A percentile compares a stretch with the other conserved stretches of the same genome.
These are phyloP conservation scores for Amanita rimosa DNA, from an alignment of 768 basidiomycete species.

Conservation along the genomic window DNA sequence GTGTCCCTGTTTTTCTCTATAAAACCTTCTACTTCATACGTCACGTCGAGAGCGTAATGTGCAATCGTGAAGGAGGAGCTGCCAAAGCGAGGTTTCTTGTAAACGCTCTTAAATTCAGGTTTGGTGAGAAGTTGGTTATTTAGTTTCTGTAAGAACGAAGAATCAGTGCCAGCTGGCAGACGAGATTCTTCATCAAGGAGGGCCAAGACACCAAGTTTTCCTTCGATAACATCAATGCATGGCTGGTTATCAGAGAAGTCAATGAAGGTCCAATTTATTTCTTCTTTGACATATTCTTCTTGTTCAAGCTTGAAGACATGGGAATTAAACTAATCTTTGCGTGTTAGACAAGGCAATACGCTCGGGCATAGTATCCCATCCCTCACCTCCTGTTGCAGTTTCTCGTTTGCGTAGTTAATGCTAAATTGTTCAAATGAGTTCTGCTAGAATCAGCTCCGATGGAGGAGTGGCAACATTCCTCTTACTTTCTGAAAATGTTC, in stretches of 20 bases:
- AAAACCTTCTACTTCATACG: conserved; percentile 97
- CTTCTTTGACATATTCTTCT: conserved; percentile 96
- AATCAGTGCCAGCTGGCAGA: conserved; percentile 84
- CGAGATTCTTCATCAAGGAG: conserved; percentile 98
- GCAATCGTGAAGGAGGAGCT: conserved; percentile 96
- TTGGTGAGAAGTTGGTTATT: conserved; percentile 70
- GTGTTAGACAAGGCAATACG: conserved; percentile 7
- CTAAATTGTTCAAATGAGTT: conserved; percentile 97
- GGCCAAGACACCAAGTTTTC: conserved; percentile 89
- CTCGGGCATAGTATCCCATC: neutral
- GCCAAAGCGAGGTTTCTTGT: conserved; percentile 99
- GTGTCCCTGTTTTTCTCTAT: conserved; percentile 99
- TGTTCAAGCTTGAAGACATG: conserved; percentile 99
- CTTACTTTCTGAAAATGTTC: conserved; percentile 92
- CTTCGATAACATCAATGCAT: conserved; percentile 97
- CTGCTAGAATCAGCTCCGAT: conserved; percentile 22
- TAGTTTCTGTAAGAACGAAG: conserved; percentile 89
- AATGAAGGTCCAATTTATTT: conserved; percentile 99
- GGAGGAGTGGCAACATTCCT: neutral
- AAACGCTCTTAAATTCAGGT: conserved; percentile 77
- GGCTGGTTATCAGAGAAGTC: conserved; percentile 99
- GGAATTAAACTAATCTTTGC: conserved; percentile 73
- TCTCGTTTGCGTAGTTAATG: conserved; percentile 99
- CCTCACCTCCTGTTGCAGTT: conserved; percentile 89
- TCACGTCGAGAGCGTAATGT: conserved; percentile 96